These are phyloP conservation scores for Xerocomellus amylosporus DNA, from an alignment of 768 basidiomycete genomes.

Conservation along the genomic window DNA sequence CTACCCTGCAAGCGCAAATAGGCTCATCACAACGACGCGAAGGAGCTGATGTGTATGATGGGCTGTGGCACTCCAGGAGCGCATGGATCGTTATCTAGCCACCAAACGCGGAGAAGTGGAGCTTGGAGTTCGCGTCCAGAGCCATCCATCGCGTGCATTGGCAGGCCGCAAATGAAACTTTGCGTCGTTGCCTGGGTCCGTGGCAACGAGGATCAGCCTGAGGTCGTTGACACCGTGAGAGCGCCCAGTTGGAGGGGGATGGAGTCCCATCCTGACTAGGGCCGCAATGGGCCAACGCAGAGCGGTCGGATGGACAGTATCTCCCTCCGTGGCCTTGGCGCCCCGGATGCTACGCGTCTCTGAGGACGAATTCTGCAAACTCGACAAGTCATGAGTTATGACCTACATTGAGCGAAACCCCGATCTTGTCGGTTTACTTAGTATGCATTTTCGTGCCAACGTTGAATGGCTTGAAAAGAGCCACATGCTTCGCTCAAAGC, in stretches of 20 bases:
- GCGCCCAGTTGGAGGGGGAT: too few relatives aligned
- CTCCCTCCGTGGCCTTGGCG: neutral
- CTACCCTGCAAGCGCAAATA: neutral
- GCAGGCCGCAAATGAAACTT: neutral
- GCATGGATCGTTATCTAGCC: neutral
- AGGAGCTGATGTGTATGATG: too few relatives aligned
- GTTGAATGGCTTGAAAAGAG: neutral
- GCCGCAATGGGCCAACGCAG: neutral
- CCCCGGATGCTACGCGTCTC: too few relatives aligned
- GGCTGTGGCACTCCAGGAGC: neutral
- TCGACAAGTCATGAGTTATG: neutral
- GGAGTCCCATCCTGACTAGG: too few relatives aligned
- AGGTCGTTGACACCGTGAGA: neutral
- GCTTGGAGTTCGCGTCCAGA: neutral
- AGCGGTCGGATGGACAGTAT: neutral
- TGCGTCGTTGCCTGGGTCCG: neutral
- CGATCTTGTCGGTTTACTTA: neutral
- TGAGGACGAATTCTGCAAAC: neutral
- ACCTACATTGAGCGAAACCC: neutral
- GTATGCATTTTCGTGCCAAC: neutral
- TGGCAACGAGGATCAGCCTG: neutral
- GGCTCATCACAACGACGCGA: too few relatives aligned
- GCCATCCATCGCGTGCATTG: neutral
- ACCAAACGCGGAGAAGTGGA: neutral
- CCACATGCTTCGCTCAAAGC: neutral